Evolutionary conservation across 192 early-diverging fungal species (phyloP).

Genomic region (Coemansia sp.): DNA sequence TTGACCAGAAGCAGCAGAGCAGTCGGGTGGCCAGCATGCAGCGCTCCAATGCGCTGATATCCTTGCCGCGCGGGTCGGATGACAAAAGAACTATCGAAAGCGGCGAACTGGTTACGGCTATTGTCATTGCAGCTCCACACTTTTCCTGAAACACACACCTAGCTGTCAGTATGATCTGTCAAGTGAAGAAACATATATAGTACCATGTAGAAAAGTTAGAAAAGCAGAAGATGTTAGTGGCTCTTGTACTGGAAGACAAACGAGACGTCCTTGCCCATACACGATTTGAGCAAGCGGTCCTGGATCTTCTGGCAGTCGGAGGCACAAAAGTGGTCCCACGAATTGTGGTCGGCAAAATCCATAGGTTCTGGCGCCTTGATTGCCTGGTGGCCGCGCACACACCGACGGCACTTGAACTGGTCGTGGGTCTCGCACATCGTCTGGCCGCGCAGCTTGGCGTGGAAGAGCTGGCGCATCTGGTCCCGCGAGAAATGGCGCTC

Average conservation of each 20-base stretch:
- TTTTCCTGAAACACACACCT: background rate
- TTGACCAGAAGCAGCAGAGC: constrained; percentile 76
- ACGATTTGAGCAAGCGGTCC: constrained; percentile 63
- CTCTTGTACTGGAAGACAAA: constrained; percentile 82
- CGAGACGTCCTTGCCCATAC: constrained; percentile 65
- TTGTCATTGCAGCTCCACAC: constrained; percentile 34
- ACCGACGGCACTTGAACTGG: constrained; percentile 93
- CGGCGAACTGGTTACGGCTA: constrained; percentile 23
- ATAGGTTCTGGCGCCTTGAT: constrained; percentile 62
- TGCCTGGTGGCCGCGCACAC: constrained; percentile 80
- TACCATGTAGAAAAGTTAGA: background rate
- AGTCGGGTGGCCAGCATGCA: constrained; percentile 76
- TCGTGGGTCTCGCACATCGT: constrained; percentile 89
- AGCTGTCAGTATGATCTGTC: too few species aligned
- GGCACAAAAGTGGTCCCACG: constrained; percentile 74
- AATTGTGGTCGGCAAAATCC: constrained; percentile 77
- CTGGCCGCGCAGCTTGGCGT: constrained; percentile 63
- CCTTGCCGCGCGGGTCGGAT: constrained; percentile 60
- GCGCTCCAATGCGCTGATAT: constrained; percentile 74
- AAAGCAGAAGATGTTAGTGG: constrained; percentile 28
- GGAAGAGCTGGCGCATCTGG: constrained; percentile 86
- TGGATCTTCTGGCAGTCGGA: constrained; percentile 58
- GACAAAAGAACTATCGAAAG: constrained; percentile 8
- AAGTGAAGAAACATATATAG: background rate
- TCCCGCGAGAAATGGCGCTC: constrained; percentile 94